Evolutionary conservation across 2,329 filamentous ascomycete species (phyloP), one percentile per base, ranked within the genome.

Genomic region (Juglanconis sp.): DNA sequence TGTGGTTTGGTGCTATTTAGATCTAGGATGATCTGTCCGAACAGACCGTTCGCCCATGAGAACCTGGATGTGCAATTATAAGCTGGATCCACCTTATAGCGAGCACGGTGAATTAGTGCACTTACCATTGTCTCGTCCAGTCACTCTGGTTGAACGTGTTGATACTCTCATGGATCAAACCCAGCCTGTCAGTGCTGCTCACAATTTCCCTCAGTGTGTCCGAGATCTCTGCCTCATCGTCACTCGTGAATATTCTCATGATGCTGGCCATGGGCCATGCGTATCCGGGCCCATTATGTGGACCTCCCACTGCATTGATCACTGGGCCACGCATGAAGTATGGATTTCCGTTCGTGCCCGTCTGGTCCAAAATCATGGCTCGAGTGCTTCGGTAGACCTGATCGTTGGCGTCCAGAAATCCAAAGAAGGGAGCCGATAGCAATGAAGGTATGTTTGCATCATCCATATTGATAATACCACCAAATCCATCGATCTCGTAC

Each of bases 251-350:
- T 38, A 90, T 88, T 70, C 90, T 87, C 60, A 93, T 86, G 52
- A 96, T 86, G 65, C 91, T 80, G 50, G 86, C 90, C 91, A 96
- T 96, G 1, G 92, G 92, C 92, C 92, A 96, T 15, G 90, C 91
- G 69, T 88, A 87, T 61, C 87, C 82, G 2, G 92, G 82, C 0
- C 81, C 79, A 8, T 78, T 72, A 65, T 84, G 81, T 31, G 81
- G 81, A 0, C 81, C 81, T 11, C 82, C 82, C 0, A 80, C 77
- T 34, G 78, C 77, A 63, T 77, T 81, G 63, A 84, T 72, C 15
- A 81, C 76, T 3, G 80, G 79, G 0, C 82, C 82, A 24, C 75
- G 76, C 74, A 82, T 81, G 61, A 78, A 96, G 36, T 93, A 82
- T 56, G 91, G 90, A 68, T 96, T 95, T 0, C 83, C 84, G 62